A percentile compares a stretch with the other conserved stretches of the same genome.
These are phyloP conservation scores for Phlegmacium glaucopus DNA, from an alignment of 768 basidiomycete species.

Conservation along the genomic window DNA sequence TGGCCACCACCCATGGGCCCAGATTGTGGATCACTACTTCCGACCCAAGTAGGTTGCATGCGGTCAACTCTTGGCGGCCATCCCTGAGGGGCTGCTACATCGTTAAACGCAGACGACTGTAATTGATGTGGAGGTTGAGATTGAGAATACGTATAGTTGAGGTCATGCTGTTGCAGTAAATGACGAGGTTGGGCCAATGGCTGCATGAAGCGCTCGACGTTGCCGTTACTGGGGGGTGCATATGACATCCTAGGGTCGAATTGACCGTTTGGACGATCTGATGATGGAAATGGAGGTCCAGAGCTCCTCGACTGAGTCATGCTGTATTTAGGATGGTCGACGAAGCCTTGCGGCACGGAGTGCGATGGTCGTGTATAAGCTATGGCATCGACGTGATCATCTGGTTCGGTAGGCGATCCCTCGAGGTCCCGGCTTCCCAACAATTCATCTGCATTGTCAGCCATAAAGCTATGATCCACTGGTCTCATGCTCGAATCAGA, in stretches of 20 bases:
- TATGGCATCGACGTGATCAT: slow-evolving; percentile 26
- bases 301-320: slow-evolving; percentile 21
- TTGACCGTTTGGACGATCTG: slow-evolving; percentile 23
- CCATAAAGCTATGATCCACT: slow-evolving; percentile 25
- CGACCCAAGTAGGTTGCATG: slow-evolving; percentile 9
- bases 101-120: slow-evolving; percentile 14
- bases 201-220: slow-evolving; percentile 15
- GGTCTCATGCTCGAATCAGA: slow-evolving; percentile 28
- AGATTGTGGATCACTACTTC: slow-evolving; percentile 8
- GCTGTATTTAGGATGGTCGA: slow-evolving; percentile 25
- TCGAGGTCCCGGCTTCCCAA: slow-evolving; percentile 31
- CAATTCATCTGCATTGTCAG: slow-evolving; percentile 30
- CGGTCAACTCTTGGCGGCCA: slow-evolving; percentile 18
- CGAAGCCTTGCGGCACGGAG: slow-evolving; percentile 19
- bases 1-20: slow-evolving; percentile 6
- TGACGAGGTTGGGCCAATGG: slow-evolving; percentile 17
- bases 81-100: slow-evolving; percentile 9
- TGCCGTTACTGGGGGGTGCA: slow-evolving; percentile 10
- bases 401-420: slow-evolving; percentile 32
- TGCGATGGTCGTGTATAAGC: slow-evolving; percentile 26
- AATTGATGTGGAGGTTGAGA: slow-evolving; percentile 10
- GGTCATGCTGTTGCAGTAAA: slow-evolving; percentile 7
- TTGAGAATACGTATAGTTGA: slow-evolving; percentile 20
- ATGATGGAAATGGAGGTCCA: slow-evolving; percentile 17
- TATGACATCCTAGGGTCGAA: slow-evolving; percentile 23